Percentiles rank a stretch among this genome's conserved stretches.
These are phyloP conservation scores for Ricinus communis DNA, from an alignment of 345 rosid species.

Conservation along the genomic window DNA sequence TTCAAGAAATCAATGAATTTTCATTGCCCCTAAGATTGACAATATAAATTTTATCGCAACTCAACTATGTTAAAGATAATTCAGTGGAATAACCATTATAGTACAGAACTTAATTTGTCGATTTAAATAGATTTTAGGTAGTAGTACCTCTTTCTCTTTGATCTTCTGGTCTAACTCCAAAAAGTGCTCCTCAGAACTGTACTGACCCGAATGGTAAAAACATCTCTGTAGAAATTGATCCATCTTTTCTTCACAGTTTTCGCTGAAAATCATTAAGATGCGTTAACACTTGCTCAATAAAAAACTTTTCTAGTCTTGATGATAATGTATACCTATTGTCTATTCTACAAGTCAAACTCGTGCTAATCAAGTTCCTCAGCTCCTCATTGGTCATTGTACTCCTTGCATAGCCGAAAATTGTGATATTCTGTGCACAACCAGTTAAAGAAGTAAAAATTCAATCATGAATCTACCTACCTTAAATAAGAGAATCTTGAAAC, in stretches of 20 bases:
- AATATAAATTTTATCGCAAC: too few relatives aligned
- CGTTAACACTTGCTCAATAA: conserved; percentile 4
- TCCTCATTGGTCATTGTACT: conserved; percentile 66
- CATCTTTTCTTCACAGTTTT: conserved; percentile 77
- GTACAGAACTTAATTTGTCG: too few relatives aligned
- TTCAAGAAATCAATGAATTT: neutral
- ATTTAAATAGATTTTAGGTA: too few relatives aligned
- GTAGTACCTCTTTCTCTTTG: conserved; percentile 70
- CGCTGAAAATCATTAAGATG: conserved; percentile 37
- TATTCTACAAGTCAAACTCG: conserved; percentile 74
- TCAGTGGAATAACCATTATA: too few relatives aligned
- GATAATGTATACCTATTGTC: conserved; percentile 53
- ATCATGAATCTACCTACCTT: neutral
- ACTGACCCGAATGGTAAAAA: conserved; percentile 82
- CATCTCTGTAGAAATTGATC: conserved; percentile 70
- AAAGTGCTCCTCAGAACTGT: conserved; percentile 74
- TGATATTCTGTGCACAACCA: conserved; percentile 43
- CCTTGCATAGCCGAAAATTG: conserved; percentile 80
- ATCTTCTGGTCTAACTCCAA: conserved; percentile 59
- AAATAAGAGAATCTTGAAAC: neutral
- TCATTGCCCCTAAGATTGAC: too few relatives aligned
- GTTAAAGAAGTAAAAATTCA: neutral
- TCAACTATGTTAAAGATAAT: too few relatives aligned
- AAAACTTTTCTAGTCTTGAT: too few relatives aligned
- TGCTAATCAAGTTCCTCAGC: conserved; percentile 67